Evolutionary conservation across 805 yeast genomes (phyloP), one percentile per base, ranked within the genome.

Genomic region (Starmerella apis): DNA sequence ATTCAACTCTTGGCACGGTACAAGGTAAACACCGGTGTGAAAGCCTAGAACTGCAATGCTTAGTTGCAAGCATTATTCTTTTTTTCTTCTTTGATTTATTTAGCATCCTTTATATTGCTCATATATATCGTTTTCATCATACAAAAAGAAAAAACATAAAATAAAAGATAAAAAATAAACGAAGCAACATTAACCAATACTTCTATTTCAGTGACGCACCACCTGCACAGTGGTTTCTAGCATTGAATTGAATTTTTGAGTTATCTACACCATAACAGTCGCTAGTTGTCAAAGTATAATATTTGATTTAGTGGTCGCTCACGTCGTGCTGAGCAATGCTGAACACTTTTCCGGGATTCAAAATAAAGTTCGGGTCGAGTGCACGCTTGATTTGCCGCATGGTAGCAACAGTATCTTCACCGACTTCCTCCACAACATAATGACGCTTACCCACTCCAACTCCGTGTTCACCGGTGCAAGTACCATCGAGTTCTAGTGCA

Each of bases 381-480:
- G 94, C 76, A 55, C 79, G 55, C 61, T 86, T 86, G 48, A 86
- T 63, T 59, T 76, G 75, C 59, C 95, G 74, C 95, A 86, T 86
- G 55, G 80, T 61, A 57, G 76, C 76, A 10, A 86, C 69, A 0
- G 88, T 72, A 23, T 75, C 80, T 30, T 69, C 72, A 0, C 94
- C 94, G 25, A 81, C 67, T 65, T 86, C 95, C 46, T 74, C 71
- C 7, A 71, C 63, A 43, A 86, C 66, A 57, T 71, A 82, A 32
- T 71, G 76, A 55, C 86, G 70, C 64, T 86, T 86, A 41, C 92
- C 94, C 58, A 78, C 73, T 0, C 95, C 95, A 41, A 86, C 78
- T 22, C 95, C 95, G 61, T 86, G 95, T 61, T 86, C 95, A 28
- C 95, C 95, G 0, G 92, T 83, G 58, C 87, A 81, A 0, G 95